phyloP scores from a whole-genome alignment of 2,329 filamentous ascomycete genomes.

The Chaetomium strumarium region DNA sequence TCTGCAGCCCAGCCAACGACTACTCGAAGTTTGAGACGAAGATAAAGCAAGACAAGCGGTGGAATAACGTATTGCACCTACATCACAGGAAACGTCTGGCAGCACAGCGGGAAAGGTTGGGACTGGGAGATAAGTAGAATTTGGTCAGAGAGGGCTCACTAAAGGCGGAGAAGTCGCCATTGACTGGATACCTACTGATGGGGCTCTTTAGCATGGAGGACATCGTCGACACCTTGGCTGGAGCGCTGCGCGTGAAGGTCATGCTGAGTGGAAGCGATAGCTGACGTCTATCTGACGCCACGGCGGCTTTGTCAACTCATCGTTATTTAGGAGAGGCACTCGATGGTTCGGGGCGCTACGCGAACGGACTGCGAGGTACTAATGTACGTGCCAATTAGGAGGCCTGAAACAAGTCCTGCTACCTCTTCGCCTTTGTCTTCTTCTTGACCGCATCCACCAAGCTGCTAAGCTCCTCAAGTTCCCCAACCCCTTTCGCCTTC shows the following conservation, averaged over 20 bases:
- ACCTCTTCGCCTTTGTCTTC: constrained; percentile 23
- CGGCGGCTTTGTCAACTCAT: no score
- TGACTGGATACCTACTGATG: no score
- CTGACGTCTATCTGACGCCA: no score
- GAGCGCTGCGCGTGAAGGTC: no score
- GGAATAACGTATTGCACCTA: not conserved
- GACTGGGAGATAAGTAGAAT: not conserved
- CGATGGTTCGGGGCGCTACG: no score
- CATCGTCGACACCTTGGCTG: no score
- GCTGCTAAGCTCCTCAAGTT: constrained; percentile 19
- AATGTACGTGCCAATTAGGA: not conserved
- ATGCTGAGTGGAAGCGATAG: no score
- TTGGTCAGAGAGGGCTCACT: not conserved
- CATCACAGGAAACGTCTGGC: not conserved
- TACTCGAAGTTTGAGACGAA: not conserved
- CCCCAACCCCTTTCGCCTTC: constrained; percentile 20
- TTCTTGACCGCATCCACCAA: constrained; percentile 24
- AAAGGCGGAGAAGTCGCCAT: no score
- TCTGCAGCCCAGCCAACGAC: not conserved
- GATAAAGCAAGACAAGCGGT: not conserved
- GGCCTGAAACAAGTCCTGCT: not conserved
- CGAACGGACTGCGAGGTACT: not conserved
- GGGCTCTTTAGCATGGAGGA: no score
- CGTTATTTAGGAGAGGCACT: no score
- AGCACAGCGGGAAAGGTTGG: not conserved